Evolutionary conservation across 805 yeast genomes (phyloP), one percentile per base, ranked within the genome.

Genomic region (Cyberlindnera maritima): DNA sequence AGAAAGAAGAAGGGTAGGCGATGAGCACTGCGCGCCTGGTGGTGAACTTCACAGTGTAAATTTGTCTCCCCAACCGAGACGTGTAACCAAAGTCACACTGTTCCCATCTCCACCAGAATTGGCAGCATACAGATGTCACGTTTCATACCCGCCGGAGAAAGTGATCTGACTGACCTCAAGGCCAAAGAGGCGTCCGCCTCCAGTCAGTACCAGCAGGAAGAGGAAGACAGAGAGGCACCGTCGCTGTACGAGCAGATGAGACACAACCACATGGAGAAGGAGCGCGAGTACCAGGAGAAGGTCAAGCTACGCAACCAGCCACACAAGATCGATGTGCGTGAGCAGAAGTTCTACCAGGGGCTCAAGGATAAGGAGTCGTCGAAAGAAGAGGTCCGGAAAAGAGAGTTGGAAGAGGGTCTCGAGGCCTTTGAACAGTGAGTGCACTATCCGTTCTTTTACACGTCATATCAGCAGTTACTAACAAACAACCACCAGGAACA

Each of bases 221-320:
- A 51, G 20, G 60, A 60, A 21, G 57, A 53, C 6, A 35, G 50
- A 18, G 62, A 60, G 41, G 41, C 54, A 2, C 42, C 52, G 8
- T 57, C 65, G 0, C 46, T 61, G 2, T 61, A 47, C 26, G 62
- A 61, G n/a, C 65, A 61, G 49, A 57, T 61, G 63, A 55, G 50
- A 39, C 20, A 51, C 21, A 61, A 60, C 44, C 52, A 61, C 34
- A 33, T 59, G 15, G 44, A 47, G 29, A 60, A 56, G 47, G 65
- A 61, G 31, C 41, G 37, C 14, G 58, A 51, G 19, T 55, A 52
- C 44, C 56, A 57, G 36, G 62, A 55, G 14, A 59, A 59, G 34
- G 50, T 56, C 14, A 50, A 54, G 20, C 50, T 55, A 0, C 49
- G 48, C 13, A 60, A 59, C 36, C 60, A 56, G 33, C 46, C 56